phyloP scores from a whole-genome alignment of 129 eudicot species.

The Pseudognaphalium luteoalbum region DNA sequence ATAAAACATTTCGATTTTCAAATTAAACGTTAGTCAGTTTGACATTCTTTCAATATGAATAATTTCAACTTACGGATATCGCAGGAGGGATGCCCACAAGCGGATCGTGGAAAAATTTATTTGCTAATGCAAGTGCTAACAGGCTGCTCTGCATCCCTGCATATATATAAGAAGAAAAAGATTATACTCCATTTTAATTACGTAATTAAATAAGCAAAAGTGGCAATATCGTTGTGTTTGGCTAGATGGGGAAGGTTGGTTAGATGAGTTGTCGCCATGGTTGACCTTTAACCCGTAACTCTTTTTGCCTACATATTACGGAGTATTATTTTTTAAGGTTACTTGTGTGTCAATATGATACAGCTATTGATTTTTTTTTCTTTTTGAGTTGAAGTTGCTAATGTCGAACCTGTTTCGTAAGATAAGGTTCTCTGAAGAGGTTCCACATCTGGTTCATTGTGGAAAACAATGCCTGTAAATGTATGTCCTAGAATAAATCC shows the following conservation, averaged over 20 bases:
- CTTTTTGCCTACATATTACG: too few species aligned
- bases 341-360: too few species aligned
- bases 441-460: conserved; percentile 57
- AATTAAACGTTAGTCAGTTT: neutral
- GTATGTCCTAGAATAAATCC: conserved; percentile 62
- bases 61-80: conserved; percentile 58
- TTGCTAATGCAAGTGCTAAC: conserved; percentile 86
- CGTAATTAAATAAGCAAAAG: neutral
- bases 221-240: neutral
- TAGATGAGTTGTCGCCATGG: neutral
- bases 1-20: neutral
- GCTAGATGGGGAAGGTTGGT: neutral
- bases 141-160: conserved; percentile 97
- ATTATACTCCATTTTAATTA: neutral
- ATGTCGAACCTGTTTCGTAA: conserved; percentile 63
- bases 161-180: conserved; percentile 26
- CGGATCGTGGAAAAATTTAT: conserved; percentile 75
- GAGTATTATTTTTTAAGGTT: too few species aligned
- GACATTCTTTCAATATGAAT: neutral
- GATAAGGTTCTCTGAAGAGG: conserved; percentile 85
- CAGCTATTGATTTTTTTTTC: too few species aligned
- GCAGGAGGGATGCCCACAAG: conserved; percentile 86
- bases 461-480: conserved; percentile 61
- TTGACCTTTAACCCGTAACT: neutral
- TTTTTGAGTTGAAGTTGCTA: neutral